Evolutionary conservation across 129 eudicot genomes (phyloP), one percentile per base, ranked within the genome.

Genomic region (Logfia minima): DNA sequence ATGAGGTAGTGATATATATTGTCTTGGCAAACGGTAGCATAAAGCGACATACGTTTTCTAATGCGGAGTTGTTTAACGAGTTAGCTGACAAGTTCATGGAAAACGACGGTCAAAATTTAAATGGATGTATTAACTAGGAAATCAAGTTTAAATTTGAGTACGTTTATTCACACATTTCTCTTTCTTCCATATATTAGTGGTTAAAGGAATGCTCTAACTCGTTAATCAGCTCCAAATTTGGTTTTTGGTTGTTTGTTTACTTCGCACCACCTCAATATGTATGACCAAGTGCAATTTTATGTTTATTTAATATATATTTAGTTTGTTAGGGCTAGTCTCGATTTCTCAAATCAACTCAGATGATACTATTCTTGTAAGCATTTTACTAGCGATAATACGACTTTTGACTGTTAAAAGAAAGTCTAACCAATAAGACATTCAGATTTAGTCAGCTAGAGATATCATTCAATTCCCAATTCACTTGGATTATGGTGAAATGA

Each of bases 361-460:
- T 48, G 6, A 48, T 13, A 13, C 24, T 6, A 19, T 21, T 58
- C 7, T 58, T 58, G 26, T 58, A 8, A 58, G 14, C 23, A 58
- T 19, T 58, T 8, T 11, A 58, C 5, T 19, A 3, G 63, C 63
- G 11, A 19, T 19, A 58, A 39, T 58, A 19, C 69, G 8, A 26
- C 16, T 67, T 37, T 67, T 21, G 39, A 67, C 14, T 18, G 63
- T 58, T 58, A 2, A 19, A 58, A 19, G 63, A 58, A 58, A 23
- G 24, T 29, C 9, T 26, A 31, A 29, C 70, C 70, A 65, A 19
- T 29, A 67, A 22, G 53, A 17, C 2, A 3, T 67, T 35, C 53
- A 22, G 26, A 67, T 67, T 67, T 67, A 37, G 72, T 67, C 72
- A 67, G 52, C 29, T 37, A 67, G 52, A 67, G 53, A 19, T 67